phyloP scores from a whole-genome alignment of 306 rosid genomes.

The Glycine tomentella region DNA sequence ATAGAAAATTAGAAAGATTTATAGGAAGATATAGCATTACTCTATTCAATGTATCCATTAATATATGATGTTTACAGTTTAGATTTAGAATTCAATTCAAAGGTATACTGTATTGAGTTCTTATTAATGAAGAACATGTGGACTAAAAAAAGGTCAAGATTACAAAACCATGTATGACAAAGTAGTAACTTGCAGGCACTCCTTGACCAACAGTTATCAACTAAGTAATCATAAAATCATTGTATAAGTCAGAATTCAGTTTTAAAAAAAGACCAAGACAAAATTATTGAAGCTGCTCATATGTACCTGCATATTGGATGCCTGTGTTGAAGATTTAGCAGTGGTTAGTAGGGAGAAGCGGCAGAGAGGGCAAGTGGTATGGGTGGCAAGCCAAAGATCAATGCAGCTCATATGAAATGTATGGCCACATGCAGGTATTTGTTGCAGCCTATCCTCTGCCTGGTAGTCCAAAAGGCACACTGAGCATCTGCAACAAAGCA shows the following conservation, averaged over 20 bases:
- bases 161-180: slow-evolving; percentile 9
- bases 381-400: slow-evolving; percentile 87
- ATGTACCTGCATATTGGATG: slow-evolving; percentile 47
- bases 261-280: neutral
- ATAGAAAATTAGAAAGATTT: neutral
- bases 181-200: slow-evolving; percentile 37
- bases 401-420: slow-evolving; percentile 87
- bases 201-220: slow-evolving; percentile 7
- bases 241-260: neutral
- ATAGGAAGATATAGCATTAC: neutral
- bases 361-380: slow-evolving; percentile 94
- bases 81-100: neutral
- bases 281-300: slow-evolving; percentile 37
- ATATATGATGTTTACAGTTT: neutral
- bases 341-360: slow-evolving; percentile 73
- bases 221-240: slow-evolving; percentile 13
- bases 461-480: slow-evolving; percentile 89
- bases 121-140: neutral
- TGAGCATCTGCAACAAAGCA: slow-evolving; percentile 65
- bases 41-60: neutral
- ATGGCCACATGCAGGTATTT: slow-evolving; percentile 87
- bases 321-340: slow-evolving; percentile 56
- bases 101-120: neutral
- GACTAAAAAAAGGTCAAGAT: neutral
- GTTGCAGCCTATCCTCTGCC: slow-evolving; percentile 84